Conservation (phyloP, 768 basidiomycete species). For the Multifurca ochricompacta region DNA sequence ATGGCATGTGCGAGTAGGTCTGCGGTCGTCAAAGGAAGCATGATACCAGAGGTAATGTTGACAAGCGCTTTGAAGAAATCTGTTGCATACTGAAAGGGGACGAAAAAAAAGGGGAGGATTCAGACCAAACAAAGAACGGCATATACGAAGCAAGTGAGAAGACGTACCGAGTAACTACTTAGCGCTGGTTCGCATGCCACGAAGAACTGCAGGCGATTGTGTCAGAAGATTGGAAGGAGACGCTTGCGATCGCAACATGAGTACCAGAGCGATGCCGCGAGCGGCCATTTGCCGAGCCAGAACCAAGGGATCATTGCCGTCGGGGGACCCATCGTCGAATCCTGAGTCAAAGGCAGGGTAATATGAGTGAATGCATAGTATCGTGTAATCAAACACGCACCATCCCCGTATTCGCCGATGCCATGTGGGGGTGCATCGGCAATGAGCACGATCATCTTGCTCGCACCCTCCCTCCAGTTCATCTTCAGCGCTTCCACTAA, state of each 20-base stretch:
- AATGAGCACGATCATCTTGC: slow-evolving; percentile 94
- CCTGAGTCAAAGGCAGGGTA: slow-evolving; percentile 38
- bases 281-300: slow-evolving; percentile 85
- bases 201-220: slow-evolving; percentile 60
- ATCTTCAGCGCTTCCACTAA: slow-evolving; percentile 79
- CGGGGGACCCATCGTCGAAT: slow-evolving; percentile 90
- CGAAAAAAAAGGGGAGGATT: slow-evolving; percentile 17
- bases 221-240: slow-evolving; percentile 13
- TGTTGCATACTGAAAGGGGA: slow-evolving; percentile 59
- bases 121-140: neutral
- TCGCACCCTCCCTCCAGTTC: slow-evolving; percentile 83
- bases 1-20: slow-evolving; percentile 93
- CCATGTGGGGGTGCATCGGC: slow-evolving; percentile 98
- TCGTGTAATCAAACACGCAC: no score
- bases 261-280: slow-evolving; percentile 82
- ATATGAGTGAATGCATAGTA: slow-evolving; percentile 17
- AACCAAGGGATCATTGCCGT: slow-evolving; percentile 85
- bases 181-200: slow-evolving; percentile 98
- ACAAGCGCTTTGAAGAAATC: slow-evolving; percentile 95
- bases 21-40: slow-evolving; percentile 94
- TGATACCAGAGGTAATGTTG: slow-evolving; percentile 87
- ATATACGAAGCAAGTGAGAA: neutral
- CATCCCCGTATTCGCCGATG: slow-evolving; percentile 95
- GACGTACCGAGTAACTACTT: slow-evolving; percentile 78
- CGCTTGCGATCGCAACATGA: slow-evolving; percentile 24